Percentiles rank a stretch among this genome's conserved stretches.
Evolutionary conservation across 208 protist genomes (phyloP).

Genomic region (Wallacemonas sp.): DNA sequence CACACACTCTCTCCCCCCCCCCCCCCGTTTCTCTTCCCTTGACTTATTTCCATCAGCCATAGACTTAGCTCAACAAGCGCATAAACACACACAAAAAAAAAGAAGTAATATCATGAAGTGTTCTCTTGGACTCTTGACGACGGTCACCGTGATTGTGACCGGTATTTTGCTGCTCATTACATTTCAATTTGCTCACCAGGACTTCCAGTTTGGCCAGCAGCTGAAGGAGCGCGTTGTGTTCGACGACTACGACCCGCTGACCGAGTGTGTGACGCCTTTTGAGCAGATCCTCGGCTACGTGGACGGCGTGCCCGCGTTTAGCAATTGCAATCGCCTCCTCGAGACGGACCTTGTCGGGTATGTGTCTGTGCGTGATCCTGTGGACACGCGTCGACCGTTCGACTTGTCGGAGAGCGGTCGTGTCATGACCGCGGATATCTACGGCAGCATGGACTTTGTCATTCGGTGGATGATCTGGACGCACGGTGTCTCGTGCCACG

Average conservation of each 20-base stretch:
- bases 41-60: not conserved
- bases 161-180: slow-evolving; percentile 1
- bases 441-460: slow-evolving; percentile 46
- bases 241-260: slow-evolving; percentile 34
- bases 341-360: slow-evolving; percentile 32
- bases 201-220: slow-evolving; percentile 14
- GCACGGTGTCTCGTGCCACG: slow-evolving; percentile 32
- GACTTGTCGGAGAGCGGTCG: slow-evolving; percentile 33
- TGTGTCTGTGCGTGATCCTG: slow-evolving; percentile 36
- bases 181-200: slow-evolving; percentile 7
- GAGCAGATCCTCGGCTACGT: slow-evolving; percentile 56
- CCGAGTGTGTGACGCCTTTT: slow-evolving; percentile 49
- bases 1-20: slow-evolving; percentile 12
- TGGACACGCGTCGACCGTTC: slow-evolving; percentile 35
- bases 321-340: slow-evolving; percentile 58
- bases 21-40: slow-evolving; percentile 21
- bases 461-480: slow-evolving; percentile 52
- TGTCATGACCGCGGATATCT: slow-evolving; percentile 43
- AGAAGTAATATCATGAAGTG: slow-evolving; percentile 6
- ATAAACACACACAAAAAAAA: slow-evolving; percentile 8
- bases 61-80: not conserved
- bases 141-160: not conserved
- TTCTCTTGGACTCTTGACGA: slow-evolving; percentile 6
- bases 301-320: slow-evolving; percentile 54
- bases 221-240: slow-evolving; percentile 16